A percentile compares a stretch with the other conserved stretches of the same genome.
Evolutionary conservation across 257 asterid species (phyloP).

Genomic region (Anisodus tanguticus): DNA sequence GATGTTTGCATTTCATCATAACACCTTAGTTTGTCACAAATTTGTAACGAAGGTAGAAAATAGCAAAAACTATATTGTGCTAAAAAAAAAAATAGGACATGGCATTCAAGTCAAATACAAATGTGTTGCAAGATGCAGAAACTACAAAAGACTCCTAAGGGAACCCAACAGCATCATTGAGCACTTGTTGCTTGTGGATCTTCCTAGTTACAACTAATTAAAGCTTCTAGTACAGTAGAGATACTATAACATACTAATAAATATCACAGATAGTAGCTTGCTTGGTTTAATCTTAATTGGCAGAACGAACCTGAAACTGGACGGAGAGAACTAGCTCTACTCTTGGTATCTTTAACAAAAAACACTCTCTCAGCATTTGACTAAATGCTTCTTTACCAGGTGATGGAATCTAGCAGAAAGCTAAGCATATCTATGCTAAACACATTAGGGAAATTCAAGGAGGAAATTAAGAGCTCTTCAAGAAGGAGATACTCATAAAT

Average conservation of each 20-base stretch:
- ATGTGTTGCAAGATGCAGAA: background rate
- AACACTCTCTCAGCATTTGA: conserved; percentile 21
- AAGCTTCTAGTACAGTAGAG: background rate
- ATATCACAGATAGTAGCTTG: conserved; percentile 25
- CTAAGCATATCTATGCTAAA: background rate
- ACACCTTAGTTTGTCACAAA: background rate
- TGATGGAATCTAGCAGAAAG: background rate
- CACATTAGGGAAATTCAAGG: conserved; percentile 2
- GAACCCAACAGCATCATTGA: background rate
- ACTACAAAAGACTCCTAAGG: background rate
- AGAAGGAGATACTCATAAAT: background rate
- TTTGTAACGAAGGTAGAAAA: background rate
- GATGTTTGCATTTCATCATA: background rate
- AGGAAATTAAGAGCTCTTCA: background rate
- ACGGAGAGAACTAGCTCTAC: conserved; percentile 20
- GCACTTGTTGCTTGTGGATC: background rate
- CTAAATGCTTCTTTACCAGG: conserved; percentile 18
- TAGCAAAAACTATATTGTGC: background rate
- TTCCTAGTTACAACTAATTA: background rate
- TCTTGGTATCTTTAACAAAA: conserved; percentile 27
- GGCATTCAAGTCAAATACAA: background rate
- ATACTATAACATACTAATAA: conserved; percentile 10
- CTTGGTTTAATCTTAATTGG: conserved; percentile 22
- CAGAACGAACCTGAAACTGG: conserved; percentile 14
- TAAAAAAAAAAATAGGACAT: background rate